These are phyloP conservation scores for Blastocystis sp. DNA, from an alignment of 352 stramenopile species.

Conservation along the genomic window DNA sequence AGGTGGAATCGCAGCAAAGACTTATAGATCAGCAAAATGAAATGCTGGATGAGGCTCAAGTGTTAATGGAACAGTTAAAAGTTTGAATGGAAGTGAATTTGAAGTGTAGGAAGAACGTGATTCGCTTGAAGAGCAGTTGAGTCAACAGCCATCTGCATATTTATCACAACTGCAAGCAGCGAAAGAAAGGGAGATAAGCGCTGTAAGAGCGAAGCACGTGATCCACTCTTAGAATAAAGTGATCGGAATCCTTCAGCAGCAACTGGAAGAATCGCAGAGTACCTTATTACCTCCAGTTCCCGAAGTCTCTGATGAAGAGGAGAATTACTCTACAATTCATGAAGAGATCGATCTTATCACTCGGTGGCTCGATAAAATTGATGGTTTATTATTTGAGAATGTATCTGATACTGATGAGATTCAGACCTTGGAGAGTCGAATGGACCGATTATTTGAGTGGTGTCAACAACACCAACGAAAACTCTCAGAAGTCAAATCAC, in stretches of 20 bases:
- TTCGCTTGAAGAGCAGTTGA: not conserved
- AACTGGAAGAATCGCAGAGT: slow-evolving; percentile 15
- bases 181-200: not conserved
- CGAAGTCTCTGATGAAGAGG: not conserved
- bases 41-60: slow-evolving; percentile 43
- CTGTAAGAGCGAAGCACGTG: not conserved
- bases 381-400: not conserved
- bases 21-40: slow-evolving; percentile 46
- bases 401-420: not conserved
- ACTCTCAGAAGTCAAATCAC: not conserved
- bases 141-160: not conserved
- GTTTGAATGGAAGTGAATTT: not conserved
- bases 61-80: slow-evolving; percentile 8
- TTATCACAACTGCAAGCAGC: not conserved
- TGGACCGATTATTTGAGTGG: not conserved
- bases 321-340: not conserved
- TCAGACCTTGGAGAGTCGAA: not conserved
- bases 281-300: not conserved
- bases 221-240: not conserved
- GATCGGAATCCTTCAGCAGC: slow-evolving; percentile 10
- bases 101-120: not conserved
- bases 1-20: not conserved
- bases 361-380: not conserved
- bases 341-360: slow-evolving; percentile 3
- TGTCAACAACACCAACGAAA: not conserved